Evolutionary conservation across 805 yeast species (phyloP).

Genomic region (Cephaloascus albidus): DNA sequence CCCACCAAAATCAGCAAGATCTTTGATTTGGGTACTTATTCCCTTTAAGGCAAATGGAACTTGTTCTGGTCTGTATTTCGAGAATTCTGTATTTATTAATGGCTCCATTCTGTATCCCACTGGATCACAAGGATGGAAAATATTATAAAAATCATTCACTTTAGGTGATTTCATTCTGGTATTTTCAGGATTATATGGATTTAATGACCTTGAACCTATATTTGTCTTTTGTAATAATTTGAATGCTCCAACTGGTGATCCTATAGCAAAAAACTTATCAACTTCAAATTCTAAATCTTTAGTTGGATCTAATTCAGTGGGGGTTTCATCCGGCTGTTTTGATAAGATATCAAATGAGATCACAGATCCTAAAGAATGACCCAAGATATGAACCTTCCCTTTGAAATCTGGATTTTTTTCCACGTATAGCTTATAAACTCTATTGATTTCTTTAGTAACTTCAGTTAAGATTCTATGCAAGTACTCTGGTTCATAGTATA

Average conservation of each 20-base stretch:
- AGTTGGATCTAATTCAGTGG: constrained; percentile 17
- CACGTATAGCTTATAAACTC: constrained; percentile 46
- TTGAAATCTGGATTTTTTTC: constrained; percentile 60
- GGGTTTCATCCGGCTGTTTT: constrained; percentile 27
- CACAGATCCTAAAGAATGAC: constrained; percentile 90
- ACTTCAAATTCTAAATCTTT: constrained; percentile 57
- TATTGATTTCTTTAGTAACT: constrained; percentile 58
- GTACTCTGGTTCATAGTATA: constrained; percentile 64
- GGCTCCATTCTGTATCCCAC: constrained; percentile 90
- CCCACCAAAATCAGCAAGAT: constrained; percentile 21
- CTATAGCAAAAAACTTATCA: constrained; percentile 68
- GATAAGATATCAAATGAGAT: constrained; percentile 70
- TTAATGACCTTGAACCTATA: constrained; percentile 32
- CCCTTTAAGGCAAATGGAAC: constrained; percentile 48
- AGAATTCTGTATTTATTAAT: constrained; percentile 42
- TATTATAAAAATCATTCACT: constrained; percentile 63
- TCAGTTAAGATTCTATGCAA: constrained; percentile 49
- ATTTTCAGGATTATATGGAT: constrained; percentile 7
- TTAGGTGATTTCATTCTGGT: constrained; percentile 33
- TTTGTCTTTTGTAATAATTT: constrained; percentile 60
- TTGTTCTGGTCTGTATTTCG: constrained; percentile 41
- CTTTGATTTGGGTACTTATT: constrained; percentile 38
- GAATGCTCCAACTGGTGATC: constrained; percentile 87
- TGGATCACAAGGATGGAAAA: constrained; percentile 89
- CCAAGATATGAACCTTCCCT: constrained; percentile 78